Evolutionary conservation across 345 rosid genomes (phyloP), one percentile per base, ranked within the genome.

Genomic region (Linum trigynum): DNA sequence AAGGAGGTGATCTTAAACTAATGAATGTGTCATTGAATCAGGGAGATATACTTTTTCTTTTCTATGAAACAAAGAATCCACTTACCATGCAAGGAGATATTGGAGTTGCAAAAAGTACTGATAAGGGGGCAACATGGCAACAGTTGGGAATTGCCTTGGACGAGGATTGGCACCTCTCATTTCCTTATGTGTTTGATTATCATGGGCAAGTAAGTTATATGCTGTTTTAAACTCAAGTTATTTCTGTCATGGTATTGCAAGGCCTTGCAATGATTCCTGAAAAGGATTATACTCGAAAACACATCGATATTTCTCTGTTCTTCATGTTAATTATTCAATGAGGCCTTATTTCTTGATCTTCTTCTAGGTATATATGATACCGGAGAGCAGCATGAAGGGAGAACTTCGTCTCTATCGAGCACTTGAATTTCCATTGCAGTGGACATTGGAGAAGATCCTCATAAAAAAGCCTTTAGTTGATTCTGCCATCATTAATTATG

Each of bases 161-260:
- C 66, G 99, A 94, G 79, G 82, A 87, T 43, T 91, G 99, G 97
- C 99, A 94, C 67, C 85, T 91, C 69, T 94, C 99, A 12, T 94
- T 71, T 72, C 99, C 99, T 1, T 94, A 85, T 53, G 86, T 94
- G 35, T 94, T 94, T 67, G 69, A 81, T 67, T 82, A 85, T 77
- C 84, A 72, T 39, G 91, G 88, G 55, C 75, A 91, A 67, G 99
- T 94, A 84, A 84, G 92, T 58, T 48, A 48, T 48, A 7, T 48
- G 3, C 14, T 9, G 9, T 9, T 48, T 48, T 48, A 15, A 48
- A 9, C 53, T 48, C 14, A 1, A 48, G 53, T 15, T 48, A 4
- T 4, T 41, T 41, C 11, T 10, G 9, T 15, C 53, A 9, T 4
- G 53, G 53, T 48, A 45, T 48, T 8, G 5, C 45, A 8, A 41